Conservation (phyloP, 2,329 filamentous ascomycete genomes). For the Seiridium unicorne region DNA sequence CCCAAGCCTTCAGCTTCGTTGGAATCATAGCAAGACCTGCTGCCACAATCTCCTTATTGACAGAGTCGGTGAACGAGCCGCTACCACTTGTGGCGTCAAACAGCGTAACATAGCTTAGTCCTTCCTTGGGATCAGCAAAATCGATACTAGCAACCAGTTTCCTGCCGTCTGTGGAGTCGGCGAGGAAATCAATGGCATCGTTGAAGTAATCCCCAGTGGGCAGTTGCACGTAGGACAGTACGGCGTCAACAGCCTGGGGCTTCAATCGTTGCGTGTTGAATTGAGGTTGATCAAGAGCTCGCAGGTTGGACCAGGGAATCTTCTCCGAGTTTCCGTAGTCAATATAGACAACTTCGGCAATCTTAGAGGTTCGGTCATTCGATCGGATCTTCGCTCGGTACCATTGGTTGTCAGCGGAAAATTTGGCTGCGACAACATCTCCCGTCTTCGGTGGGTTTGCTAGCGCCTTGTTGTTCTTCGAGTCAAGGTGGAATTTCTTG, state of each 20-base stretch:
- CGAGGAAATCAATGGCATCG: constrained; percentile 76
- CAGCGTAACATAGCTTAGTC: constrained; percentile 80
- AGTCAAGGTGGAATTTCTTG: constrained; percentile 84
- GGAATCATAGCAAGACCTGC: constrained; percentile 90
- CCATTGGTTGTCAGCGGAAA: constrained; percentile 87
- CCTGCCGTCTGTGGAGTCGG: constrained; percentile 70
- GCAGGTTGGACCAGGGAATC: constrained; percentile 79
- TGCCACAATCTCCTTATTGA: constrained; percentile 84
- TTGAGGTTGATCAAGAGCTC: constrained; percentile 74
- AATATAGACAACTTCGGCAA: constrained; percentile 88
- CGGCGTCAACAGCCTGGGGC: constrained; percentile 82
- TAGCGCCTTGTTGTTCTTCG: constrained; percentile 74
- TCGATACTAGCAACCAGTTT: constrained; percentile 90
- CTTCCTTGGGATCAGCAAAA: constrained; percentile 74
- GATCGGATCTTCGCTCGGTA: constrained; percentile 89
- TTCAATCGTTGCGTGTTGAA: constrained; percentile 82
- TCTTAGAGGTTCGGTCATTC: constrained; percentile 87
- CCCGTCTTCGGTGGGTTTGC: constrained; percentile 81
- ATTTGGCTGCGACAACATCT: constrained; percentile 87
- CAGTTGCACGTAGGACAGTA: constrained; percentile 85
- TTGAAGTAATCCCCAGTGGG: constrained; percentile 81
- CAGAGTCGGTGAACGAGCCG: constrained; percentile 66
- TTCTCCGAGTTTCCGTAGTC: constrained; percentile 96
- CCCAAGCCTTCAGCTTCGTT: constrained; percentile 88
- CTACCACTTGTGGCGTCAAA: constrained; percentile 69